Base-by-base conservation (phyloP, 1,139 yeast species). In the Suhomyces chickasaworum region DNA sequence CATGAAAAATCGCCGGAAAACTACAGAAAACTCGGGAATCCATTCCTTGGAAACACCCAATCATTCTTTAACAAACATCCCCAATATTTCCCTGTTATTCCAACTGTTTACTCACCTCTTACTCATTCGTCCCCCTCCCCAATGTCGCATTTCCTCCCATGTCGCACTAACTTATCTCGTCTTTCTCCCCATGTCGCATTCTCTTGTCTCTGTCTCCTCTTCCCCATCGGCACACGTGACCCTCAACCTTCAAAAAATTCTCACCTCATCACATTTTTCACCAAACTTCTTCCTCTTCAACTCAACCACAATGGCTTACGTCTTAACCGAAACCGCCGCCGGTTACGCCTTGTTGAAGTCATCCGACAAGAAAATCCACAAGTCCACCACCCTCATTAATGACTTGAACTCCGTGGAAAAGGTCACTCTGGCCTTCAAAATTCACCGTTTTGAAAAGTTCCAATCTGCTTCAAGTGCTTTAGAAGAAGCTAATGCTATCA, bases 291-390 rank as follows among this genome's bases (percentile, higher is more conserved):
- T 32, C 44, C 27, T 31, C 41, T 29, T 29, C 35, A 20, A 16
- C 15, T 41, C 35, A 29, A 25, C 15, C 42, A 54, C 45, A 49
- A 90, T 90, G 97, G 89, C 98, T 59, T 90, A 82, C 81, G 93
- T 93, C 64, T 83, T 93, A 69, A 88, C 98, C 53, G 99, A 93
- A 78, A 93, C 98, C 55, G 89, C 98, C 56, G 99, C 99, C 48
- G 99, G 99, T 66, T 93, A 93, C 68, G 98, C 98, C 67, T 80
- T 93, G 66, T 82, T 93, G 65, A 93, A 93, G 77, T 97, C 98
- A 50, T 85, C 96, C 55, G 98, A 93, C 78, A 93, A 93, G 79
- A 93, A 93, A 81, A 86, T 93, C 64, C 85, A 91, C 80, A 90
- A 91, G 77, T 86, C 95, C 27, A 69, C 87, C 44, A 67, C 83